phyloP scores from a whole-genome alignment of 2,329 filamentous ascomycete genomes.

The Didymella pomorum region DNA sequence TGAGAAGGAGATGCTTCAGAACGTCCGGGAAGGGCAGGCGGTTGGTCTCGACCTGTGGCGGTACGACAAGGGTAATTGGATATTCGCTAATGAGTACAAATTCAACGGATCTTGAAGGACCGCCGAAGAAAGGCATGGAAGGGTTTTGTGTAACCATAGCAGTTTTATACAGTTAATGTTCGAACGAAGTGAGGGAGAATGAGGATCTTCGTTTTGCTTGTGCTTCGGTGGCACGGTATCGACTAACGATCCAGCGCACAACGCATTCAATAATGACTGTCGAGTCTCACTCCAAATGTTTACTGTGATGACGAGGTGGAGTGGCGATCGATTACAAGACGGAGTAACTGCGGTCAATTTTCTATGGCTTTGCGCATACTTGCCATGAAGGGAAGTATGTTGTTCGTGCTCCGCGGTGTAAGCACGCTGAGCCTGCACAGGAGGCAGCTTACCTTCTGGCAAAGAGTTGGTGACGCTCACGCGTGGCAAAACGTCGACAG shows the following conservation, averaged over 20 bases:
- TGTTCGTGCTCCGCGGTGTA: conserved; percentile 8
- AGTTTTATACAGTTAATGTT: conserved; percentile 3
- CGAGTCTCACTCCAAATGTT: background rate
- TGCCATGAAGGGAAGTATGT: conserved; percentile 21
- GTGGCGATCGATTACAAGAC: conserved; percentile 13
- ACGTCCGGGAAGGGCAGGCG: conserved; percentile 46
- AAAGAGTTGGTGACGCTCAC: background rate
- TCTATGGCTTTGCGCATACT: conserved; percentile 21
- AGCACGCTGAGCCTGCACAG: background rate
- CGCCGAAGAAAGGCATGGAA: conserved; percentile 14
- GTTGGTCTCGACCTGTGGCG: conserved; percentile 54
- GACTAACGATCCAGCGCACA: background rate
- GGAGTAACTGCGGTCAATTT: conserved; percentile 24
- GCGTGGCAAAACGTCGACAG: background rate
- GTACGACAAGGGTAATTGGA: conserved; percentile 55
- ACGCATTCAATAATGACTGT: background rate
- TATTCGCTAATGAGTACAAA: conserved; percentile 47
- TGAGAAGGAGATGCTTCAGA: conserved; percentile 38
- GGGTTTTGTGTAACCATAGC: conserved; percentile 8
- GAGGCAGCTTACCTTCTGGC: background rate
- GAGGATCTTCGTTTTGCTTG: background rate
- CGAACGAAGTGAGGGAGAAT: background rate
- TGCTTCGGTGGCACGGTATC: background rate
- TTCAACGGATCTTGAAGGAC: conserved; percentile 36
- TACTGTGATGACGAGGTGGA: conserved; percentile 7